phyloP scores from a whole-genome alignment of 2,329 filamentous ascomycete species.

The Pseudopithomyces maydicus region DNA sequence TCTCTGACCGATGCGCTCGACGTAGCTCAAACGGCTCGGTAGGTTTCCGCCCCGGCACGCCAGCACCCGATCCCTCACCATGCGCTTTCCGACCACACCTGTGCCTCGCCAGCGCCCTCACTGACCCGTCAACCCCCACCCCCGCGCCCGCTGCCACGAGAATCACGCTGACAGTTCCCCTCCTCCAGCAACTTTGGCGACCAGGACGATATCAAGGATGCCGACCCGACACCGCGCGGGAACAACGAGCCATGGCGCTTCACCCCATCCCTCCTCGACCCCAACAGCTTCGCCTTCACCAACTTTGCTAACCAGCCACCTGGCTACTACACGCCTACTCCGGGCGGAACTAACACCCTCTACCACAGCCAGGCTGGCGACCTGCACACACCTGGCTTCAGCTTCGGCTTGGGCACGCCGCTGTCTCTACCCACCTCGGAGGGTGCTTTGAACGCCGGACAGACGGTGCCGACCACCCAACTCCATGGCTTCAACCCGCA shows the following conservation, averaged over 20 bases:
- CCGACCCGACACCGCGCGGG: slow-evolving; percentile 81
- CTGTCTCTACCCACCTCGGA: slow-evolving; percentile 79
- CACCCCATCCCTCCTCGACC: slow-evolving; percentile 86
- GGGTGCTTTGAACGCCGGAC: slow-evolving; percentile 64
- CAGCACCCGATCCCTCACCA: slow-evolving; percentile 8
- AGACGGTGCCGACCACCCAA: slow-evolving; percentile 53
- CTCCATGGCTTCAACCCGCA: slow-evolving; percentile 68
- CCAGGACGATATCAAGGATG: slow-evolving; percentile 67
- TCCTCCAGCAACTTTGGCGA: slow-evolving; percentile 51
- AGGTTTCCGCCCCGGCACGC: slow-evolving; percentile 35
- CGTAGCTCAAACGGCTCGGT: slow-evolving; percentile 51
- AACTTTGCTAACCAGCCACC: slow-evolving; percentile 79
- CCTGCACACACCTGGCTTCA: slow-evolving; percentile 80
- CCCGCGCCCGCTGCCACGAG: not conserved
- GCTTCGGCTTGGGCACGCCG: slow-evolving; percentile 77
- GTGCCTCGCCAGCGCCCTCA: slow-evolving; percentile 8
- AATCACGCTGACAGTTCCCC: not conserved
- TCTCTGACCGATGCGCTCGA: slow-evolving; percentile 55
- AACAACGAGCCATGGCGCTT: slow-evolving; percentile 84
- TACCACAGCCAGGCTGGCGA: slow-evolving; percentile 86
- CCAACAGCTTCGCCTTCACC: slow-evolving; percentile 80
- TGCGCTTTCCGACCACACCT: slow-evolving; percentile 18
- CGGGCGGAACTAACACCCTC: slow-evolving; percentile 77
- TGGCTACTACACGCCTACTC: slow-evolving; percentile 87
- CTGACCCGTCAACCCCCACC: not conserved